Evolutionary conservation across 768 basidiomycete genomes (phyloP).

Genomic region (Hygrophoropsis aurantiaca): DNA sequence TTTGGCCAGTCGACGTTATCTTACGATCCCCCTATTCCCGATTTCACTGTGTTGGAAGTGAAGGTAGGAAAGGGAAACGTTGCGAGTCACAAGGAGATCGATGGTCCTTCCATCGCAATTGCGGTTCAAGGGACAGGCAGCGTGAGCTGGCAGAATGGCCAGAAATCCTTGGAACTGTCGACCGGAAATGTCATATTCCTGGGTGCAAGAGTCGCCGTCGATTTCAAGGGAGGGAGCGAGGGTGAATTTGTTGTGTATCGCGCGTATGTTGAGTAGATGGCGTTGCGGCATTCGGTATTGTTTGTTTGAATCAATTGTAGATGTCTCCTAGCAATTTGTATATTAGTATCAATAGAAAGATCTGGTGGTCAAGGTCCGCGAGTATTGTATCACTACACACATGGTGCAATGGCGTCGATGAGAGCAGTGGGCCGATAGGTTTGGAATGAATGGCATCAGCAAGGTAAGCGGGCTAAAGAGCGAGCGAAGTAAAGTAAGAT

Average conservation of each 20-base stretch:
- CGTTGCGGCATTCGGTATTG: too few relatives aligned
- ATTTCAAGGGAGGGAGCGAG: constrained; percentile 38
- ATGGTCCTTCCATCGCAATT: constrained; percentile 85
- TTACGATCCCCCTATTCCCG: constrained; percentile 91
- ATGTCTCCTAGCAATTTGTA: too few relatives aligned
- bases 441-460: too few relatives aligned
- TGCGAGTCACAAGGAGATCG: constrained; percentile 61
- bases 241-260: constrained; percentile 23
- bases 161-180: constrained; percentile 39
- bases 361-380: too few relatives aligned
- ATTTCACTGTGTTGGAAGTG: constrained; percentile 83
- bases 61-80: constrained; percentile 42
- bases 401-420: too few relatives aligned
- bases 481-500: background rate
- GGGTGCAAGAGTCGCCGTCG: constrained; percentile 64
- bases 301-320: too few relatives aligned
- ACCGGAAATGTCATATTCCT: constrained; percentile 82
- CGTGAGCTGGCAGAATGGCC: constrained; percentile 47
- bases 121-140: constrained; percentile 67
- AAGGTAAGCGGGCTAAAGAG: too few relatives aligned
- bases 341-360: too few relatives aligned
- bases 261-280: constrained; percentile 21
- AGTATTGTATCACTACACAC: too few relatives aligned
- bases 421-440: too few relatives aligned
- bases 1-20: constrained; percentile 50